Base-by-base conservation (phyloP, 805 yeast species). In the Saccharomyces eubayanus region DNA sequence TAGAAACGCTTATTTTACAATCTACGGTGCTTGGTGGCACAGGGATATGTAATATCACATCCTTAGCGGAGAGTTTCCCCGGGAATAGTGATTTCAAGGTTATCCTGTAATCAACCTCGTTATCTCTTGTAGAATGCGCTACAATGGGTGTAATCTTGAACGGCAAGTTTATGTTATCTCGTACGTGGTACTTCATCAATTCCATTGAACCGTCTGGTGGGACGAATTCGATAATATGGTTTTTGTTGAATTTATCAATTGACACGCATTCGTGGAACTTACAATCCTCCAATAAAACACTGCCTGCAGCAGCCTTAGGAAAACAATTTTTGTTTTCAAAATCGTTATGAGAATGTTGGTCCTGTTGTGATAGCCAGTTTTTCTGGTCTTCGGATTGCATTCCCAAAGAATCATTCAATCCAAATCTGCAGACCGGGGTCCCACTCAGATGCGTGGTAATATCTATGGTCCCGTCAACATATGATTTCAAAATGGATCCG, bases 171-270 rank as follows among this genome's bases (percentile, higher is more conserved):
- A 87, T 72, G 58, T 82, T 81, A 47, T 81, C 81, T 1, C 74
- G 69, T 1, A 79, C 77, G 53, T 84, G 74, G 69, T 89, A 90
- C 36, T 81, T 76, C 91, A 90, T 84, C 55, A 90, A 77, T 67
- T 89, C 92, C 65, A 89, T 87, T 51, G 82, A 81, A 0, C 96
- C 96, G 70, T 89, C 96, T 1, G 96, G 96, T 2, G 96, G 96
- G 11, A 83, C 74, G 59, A 90, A 89, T 48, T 78, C 80, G 54
- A 90, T 85, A 27, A 80, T 72, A 45, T 86, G 73, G 28, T 84
- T 83, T 21, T 75, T 65, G 56, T 87, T 89, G 67, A 85, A 88
- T 59, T 80, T 78, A 54, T 80, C 80, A 53, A 89, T 73, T 56
- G 84, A 82, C 28, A 89, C 96, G 68, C 96, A 87, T 62, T 88